Evolutionary conservation across 768 basidiomycete genomes (phyloP), one percentile per base, ranked within the genome.

Genomic region (Amanita polypyramis): DNA sequence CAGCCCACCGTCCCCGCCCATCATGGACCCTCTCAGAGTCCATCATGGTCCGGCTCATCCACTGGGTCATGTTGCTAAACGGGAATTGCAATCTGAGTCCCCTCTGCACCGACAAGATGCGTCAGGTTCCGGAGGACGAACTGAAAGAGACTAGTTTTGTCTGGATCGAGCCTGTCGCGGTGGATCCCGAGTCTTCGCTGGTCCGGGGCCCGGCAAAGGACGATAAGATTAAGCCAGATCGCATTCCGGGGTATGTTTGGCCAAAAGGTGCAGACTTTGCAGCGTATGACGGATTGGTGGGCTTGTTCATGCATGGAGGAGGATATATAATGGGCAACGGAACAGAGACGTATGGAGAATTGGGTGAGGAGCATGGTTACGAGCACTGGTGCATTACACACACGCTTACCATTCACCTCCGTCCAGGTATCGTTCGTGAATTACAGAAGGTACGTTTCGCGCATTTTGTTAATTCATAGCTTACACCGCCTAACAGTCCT

Each of bases 241-340:
- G 53, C 29, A 53, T 60, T 15, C 56, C 59, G 17, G 59, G 56
- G 9, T 60, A 60, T 36, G 37, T 58, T n/a, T 60, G 57, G 57
- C 57, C 57, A 5, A 58, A 57, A 45, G 48, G 30, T 23, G 45
- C 21, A 34, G 48, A 50, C 10, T 44, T 55, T 42, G 32, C 23
- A 17, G 23, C 23, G 36, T 45, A 45, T 19, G 43, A 53, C 15
- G 51, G 52, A 30, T 39, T 58, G n/a, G 55, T 60, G 36, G 56
- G 57, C 27, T 43, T 59, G 19, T 59, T 56, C 45, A 51, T 60
- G 12, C 56, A 58, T 44, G 59, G 59, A 19, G 59, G 58, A 37
- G 60, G 60, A 19, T 59, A 61, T 52, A 61, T 58, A 52, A 59
- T 58, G 60, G 60, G 60, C 5, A 61, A 59, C 34, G 60, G 48